Evolutionary conservation across 1,139 yeast species (phyloP).

Genomic region (Hansenula lynferdii): DNA sequence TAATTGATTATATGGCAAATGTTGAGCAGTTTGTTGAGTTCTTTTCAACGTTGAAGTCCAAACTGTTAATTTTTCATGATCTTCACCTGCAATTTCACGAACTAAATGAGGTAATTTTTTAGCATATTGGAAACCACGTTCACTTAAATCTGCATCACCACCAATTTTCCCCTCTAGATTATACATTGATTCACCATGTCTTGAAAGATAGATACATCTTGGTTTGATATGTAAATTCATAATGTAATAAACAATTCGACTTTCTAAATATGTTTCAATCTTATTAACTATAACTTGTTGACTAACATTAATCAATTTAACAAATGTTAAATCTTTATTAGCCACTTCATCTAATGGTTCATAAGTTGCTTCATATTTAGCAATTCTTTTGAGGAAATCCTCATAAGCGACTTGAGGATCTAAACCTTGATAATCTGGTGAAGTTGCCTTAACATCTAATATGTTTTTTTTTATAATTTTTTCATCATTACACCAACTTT

Average conservation of each 20-base stretch:
- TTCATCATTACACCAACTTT: conserved; percentile 85
- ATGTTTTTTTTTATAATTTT: conserved; percentile 75
- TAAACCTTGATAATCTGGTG: conserved; percentile 78
- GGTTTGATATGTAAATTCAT: conserved; percentile 95
- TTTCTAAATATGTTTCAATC: conserved; percentile 84
- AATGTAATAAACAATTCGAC: conserved; percentile 90
- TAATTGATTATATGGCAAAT: conserved; percentile 74
- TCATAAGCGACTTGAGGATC: conserved; percentile 68
- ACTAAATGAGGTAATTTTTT: conserved; percentile 77
- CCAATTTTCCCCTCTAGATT: conserved; percentile 94
- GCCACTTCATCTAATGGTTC: conserved; percentile 57
- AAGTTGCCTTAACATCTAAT: conserved; percentile 77
- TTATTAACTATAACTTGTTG: conserved; percentile 83
- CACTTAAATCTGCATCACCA: conserved; percentile 86
- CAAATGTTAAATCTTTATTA: conserved; percentile 72
- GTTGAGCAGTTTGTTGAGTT: conserved; percentile 90
- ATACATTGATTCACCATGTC: conserved; percentile 94
- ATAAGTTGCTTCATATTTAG: conserved; percentile 67
- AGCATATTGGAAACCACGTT: conserved; percentile 85
- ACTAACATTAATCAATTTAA: conserved; percentile 82
- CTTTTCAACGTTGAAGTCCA: conserved; percentile 95
- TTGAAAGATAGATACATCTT: conserved; percentile 83
- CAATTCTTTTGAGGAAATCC: conserved; percentile 72
- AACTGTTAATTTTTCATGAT: conserved; percentile 73
- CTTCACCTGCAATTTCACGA: conserved; percentile 67